phyloP scores from a whole-genome alignment of 106 monocot genomes.

The Acorus gramineus region DNA sequence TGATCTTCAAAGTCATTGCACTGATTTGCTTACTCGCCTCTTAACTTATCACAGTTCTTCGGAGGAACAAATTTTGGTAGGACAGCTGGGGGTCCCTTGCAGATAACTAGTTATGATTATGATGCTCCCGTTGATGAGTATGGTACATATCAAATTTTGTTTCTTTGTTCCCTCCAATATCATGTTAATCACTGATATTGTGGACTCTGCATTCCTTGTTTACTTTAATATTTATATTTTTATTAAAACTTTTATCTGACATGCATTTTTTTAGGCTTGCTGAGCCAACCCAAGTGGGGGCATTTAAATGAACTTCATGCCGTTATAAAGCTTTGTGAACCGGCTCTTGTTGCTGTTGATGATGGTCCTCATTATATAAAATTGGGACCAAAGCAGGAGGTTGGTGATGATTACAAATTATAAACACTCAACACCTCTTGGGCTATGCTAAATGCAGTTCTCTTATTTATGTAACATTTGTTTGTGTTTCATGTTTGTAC shows the following conservation, averaged over 20 bases:
- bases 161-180: neutral
- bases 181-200: neutral
- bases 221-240: neutral
- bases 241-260: neutral
- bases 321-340: conserved; percentile 89
- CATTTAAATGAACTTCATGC: conserved; percentile 87
- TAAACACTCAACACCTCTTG: too few species aligned
- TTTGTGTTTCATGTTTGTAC: neutral
- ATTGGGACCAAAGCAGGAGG: conserved; percentile 89
- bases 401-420: conserved; percentile 5
- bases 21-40: neutral
- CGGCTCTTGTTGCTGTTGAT: conserved; percentile 76
- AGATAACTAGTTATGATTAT: conserved; percentile 96
- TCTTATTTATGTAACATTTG: neutral
- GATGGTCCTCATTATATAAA: conserved; percentile 76
- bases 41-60: conserved; percentile 57
- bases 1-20: too few species aligned
- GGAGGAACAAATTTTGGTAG: conserved; percentile 96
- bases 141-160: conserved; percentile 33
- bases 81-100: conserved; percentile 85
- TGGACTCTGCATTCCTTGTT: neutral
- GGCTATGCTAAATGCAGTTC: neutral
- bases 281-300: conserved; percentile 90
- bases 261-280: conserved; percentile 32
- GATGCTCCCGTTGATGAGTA: conserved; percentile 98